Conservation (phyloP, 192 early-diverging fungal species). For the Ambispora gerdemannii region DNA sequence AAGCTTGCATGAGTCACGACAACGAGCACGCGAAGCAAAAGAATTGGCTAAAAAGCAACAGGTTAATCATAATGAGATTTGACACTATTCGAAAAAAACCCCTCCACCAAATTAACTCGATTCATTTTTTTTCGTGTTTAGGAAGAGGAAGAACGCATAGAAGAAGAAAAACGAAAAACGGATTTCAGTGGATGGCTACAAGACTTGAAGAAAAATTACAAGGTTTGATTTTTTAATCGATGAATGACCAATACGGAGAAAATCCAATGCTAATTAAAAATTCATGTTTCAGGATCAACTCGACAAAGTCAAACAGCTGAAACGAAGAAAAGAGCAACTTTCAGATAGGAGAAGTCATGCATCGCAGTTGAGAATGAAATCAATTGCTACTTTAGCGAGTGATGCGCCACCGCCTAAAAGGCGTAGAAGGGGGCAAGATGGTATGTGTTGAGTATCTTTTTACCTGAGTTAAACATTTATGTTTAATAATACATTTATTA, state of each 20-base stretch:
- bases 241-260: not conserved
- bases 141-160: slow-evolving; percentile 61
- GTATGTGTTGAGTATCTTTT: slow-evolving; percentile 30
- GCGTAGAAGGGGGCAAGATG: slow-evolving; percentile 58
- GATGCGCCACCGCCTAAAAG: slow-evolving; percentile 52
- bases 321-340: slow-evolving; percentile 70
- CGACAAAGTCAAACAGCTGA: slow-evolving; percentile 66
- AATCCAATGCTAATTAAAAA: not conserved
- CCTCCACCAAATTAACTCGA: not conserved
- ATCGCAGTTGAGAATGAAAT: slow-evolving; percentile 80
- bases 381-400: slow-evolving; percentile 79
- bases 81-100: too few relatives aligned
- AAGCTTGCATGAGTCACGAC: slow-evolving; percentile 71
- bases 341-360: slow-evolving; percentile 84
- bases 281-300: slow-evolving; percentile 45
- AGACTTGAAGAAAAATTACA: slow-evolving; percentile 59
- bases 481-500: not conserved
- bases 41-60: slow-evolving; percentile 49
- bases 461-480: not conserved
- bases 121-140: slow-evolving; percentile 23
- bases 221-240: slow-evolving; percentile 31
- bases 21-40: slow-evolving; percentile 69
- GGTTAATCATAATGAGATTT: slow-evolving; percentile 34
- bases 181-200: slow-evolving; percentile 74
- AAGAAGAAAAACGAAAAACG: slow-evolving; percentile 66